Conservation (phyloP, 2,329 filamentous ascomycete species). For the Epichloe festucae region DNA sequence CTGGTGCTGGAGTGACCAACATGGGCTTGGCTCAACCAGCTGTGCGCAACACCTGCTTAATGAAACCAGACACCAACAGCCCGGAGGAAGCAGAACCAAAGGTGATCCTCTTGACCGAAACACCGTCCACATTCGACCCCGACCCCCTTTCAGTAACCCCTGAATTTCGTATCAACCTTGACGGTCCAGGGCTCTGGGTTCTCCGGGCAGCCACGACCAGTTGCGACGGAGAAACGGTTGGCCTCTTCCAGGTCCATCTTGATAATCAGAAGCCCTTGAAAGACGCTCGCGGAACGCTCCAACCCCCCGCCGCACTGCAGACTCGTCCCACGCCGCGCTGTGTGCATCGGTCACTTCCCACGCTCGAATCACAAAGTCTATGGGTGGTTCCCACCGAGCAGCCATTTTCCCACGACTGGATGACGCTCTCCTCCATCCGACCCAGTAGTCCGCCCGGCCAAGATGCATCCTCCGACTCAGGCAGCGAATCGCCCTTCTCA, state of each 20-base stretch:
- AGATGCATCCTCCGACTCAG: slow-evolving; percentile 5
- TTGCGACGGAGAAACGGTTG: background rate
- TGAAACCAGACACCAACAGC: background rate
- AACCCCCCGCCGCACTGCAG: background rate
- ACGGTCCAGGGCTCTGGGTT: background rate
- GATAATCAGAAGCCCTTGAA: background rate
- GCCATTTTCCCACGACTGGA: slow-evolving; percentile 5
- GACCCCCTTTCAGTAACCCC: background rate
- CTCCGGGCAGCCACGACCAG: background rate
- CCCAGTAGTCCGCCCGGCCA: slow-evolving; percentile 2
- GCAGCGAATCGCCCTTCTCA: slow-evolving; percentile 7
- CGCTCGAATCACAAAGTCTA: slow-evolving; percentile 2
- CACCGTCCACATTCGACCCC: background rate
- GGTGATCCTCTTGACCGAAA: background rate
- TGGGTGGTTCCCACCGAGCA: slow-evolving; percentile 1
- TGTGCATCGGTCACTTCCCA: background rate
- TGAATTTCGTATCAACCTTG: background rate
- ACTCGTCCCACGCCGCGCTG: slow-evolving; percentile 1
- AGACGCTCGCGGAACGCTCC: background rate
- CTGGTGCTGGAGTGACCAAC: too few species aligned
- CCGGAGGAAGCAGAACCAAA: background rate
- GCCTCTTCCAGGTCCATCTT: background rate
- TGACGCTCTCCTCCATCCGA: slow-evolving; percentile 5
- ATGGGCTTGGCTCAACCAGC: too few species aligned
- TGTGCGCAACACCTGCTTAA: too few species aligned